Evolutionary conservation across 2,329 filamentous ascomycete genomes (phyloP).

Genomic region (Ilyonectria destructans): DNA sequence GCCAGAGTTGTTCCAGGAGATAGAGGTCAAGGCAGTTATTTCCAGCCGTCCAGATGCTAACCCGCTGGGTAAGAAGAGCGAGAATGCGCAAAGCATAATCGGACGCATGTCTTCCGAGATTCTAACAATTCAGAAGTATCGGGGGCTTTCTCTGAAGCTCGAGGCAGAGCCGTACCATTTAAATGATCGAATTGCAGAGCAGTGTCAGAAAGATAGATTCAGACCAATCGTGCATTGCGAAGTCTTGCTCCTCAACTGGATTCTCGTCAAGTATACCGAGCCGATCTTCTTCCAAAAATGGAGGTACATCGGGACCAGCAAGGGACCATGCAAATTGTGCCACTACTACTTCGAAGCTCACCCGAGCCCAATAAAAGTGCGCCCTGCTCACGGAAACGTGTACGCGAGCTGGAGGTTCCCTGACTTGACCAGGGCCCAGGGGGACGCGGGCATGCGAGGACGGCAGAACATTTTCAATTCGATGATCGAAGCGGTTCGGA

Average conservation of each 20-base stretch:
- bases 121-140: slow-evolving; percentile 23
- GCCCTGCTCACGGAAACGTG: slow-evolving; percentile 55
- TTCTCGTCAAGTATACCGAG: slow-evolving; percentile 22
- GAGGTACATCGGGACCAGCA: slow-evolving; percentile 60
- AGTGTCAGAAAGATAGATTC: slow-evolving; percentile 35
- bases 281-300: slow-evolving; percentile 51
- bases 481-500: slow-evolving; percentile 48
- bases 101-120: slow-evolving; percentile 38
- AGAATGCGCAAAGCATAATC: slow-evolving; percentile 42
- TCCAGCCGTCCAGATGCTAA: slow-evolving; percentile 45
- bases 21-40: slow-evolving; percentile 45
- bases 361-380: slow-evolving; percentile 47
- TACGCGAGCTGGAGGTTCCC: slow-evolving; percentile 59
- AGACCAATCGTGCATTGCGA: slow-evolving; percentile 53
- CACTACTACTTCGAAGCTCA: slow-evolving; percentile 55
- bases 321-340: slow-evolving; percentile 60
- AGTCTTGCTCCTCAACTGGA: slow-evolving; percentile 47
- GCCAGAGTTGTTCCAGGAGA: slow-evolving; percentile 52
- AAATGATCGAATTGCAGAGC: slow-evolving; percentile 41
- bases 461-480: slow-evolving; percentile 46
- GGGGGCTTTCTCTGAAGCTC: slow-evolving; percentile 36
- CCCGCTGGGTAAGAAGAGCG: slow-evolving; percentile 38
- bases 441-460: neutral
- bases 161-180: slow-evolving; percentile 42
- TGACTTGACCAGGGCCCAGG: slow-evolving; percentile 47